Evolutionary conservation across 176 grass and related monocot genomes (phyloP).

Genomic region (Saccharum officinarum): DNA sequence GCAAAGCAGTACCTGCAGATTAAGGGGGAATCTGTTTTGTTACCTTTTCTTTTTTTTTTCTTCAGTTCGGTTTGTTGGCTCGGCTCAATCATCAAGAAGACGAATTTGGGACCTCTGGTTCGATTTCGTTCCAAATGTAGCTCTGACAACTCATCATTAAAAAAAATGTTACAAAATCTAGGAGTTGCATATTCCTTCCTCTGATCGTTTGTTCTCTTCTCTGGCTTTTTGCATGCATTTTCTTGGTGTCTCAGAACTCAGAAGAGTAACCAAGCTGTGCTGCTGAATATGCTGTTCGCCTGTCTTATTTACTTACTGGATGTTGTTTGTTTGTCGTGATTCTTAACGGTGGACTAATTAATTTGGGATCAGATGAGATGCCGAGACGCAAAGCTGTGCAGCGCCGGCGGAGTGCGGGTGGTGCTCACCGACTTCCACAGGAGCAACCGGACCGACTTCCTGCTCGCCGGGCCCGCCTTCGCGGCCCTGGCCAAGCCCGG

Average conservation of each 20-base stretch:
- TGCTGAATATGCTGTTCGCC: not conserved
- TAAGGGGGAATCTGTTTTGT: not conserved
- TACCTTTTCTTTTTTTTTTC: not conserved
- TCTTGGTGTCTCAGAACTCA: not conserved
- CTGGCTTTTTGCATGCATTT: not conserved
- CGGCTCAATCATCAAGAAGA: not conserved
- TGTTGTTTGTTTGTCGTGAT: not conserved
- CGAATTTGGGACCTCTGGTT: not conserved
- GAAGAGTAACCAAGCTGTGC: not conserved
- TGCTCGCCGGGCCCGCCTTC: conserved; percentile 50
- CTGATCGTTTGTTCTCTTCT: not conserved
- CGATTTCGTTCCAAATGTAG: not conserved
- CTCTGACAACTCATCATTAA: not conserved
- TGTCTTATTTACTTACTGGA: not conserved
- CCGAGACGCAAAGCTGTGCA: conserved; percentile 56
- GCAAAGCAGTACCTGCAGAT: not conserved
- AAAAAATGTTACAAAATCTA: not conserved
- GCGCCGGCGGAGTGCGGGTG: conserved; percentile 49
- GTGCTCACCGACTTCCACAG: conserved; percentile 73
- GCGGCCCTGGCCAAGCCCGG: conserved; percentile 47
- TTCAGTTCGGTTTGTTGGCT: not conserved
- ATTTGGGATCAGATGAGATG: conserved; percentile 53
- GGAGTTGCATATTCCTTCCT: not conserved
- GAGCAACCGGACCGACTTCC: conserved; percentile 59
- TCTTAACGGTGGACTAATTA: not conserved